Base-by-base conservation (phyloP, 352 stramenopile species). In the Phytopythium delawarense region DNA sequence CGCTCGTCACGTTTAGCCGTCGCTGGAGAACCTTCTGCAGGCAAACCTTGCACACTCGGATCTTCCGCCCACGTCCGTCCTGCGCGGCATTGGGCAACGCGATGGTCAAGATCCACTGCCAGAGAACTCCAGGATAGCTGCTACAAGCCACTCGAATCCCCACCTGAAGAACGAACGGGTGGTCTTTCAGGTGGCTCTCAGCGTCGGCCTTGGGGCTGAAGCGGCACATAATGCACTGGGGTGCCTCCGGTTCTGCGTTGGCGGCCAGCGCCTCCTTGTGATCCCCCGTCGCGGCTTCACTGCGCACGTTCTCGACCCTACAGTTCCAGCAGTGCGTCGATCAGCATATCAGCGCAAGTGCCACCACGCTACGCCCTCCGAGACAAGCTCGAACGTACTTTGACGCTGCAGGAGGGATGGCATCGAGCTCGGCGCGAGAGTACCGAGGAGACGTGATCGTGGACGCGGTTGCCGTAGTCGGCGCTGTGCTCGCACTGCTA, bases 161-260 rank as follows among this genome's bases (percentile, higher is more conserved):
- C 20, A 88, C 81, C 76, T 91, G 80, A 18, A 91, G 78, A n/a
- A 91, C 75, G 34, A 89, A 91, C 30, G 81, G 81, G 58, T 91
- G 81, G 45, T 81, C 84, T 20, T 80, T 62, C 42, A 87, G 76
- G 50, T 69, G 66, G 9, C 65, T 59, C 0, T 48, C 28, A 23
- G 21, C 61, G 23, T 70, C 61, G 8, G 54, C 55, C 30, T 70
- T 68, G 30, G 49, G 69, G 44, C 76, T 68, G 18, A 70, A 69
- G 21, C 70, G 70, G 49, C 81, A 91, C 39, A 88, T 58, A 23
- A 85, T 67, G 45, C 81, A 91, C 0, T 59, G n/a, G 13, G n/a
- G 21, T 5, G 54, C 2, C 11, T 39, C 54, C 0, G 13, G 20
- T 37, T 16, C 3, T 11, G 35, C 25, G 23, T 25, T 15, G 13